Evolutionary conservation across 2,329 filamentous ascomycete species (phyloP).

Genomic region (Allantophomopsis lycopodina): DNA sequence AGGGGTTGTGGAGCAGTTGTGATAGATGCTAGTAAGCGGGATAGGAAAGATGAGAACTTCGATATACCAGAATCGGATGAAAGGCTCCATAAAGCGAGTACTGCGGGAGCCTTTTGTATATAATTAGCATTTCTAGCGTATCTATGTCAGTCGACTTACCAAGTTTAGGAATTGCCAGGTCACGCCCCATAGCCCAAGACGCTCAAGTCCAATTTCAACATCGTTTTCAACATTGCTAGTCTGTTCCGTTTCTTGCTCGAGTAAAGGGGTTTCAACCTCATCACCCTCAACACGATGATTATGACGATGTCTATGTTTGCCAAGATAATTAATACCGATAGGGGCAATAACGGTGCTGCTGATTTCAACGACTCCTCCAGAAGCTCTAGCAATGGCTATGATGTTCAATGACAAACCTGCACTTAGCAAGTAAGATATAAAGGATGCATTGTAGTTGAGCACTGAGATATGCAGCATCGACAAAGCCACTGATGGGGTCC

Average conservation of each 20-base stretch:
- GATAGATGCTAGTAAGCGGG: background rate
- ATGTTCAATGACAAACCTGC: constrained; percentile 28
- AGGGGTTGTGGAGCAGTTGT: background rate
- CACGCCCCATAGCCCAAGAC: constrained; percentile 23
- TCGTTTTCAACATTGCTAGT: constrained; percentile 2
- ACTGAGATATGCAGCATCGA: constrained; percentile 39
- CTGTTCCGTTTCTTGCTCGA: constrained; percentile 4
- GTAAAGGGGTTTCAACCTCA: constrained; percentile 4
- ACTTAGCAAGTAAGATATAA: constrained; percentile 37
- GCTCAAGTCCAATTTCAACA: constrained; percentile 14
- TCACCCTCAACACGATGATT: constrained; percentile 9
- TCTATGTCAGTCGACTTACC: constrained; percentile 11
- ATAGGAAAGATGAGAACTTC: background rate
- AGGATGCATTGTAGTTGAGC: constrained; percentile 36
- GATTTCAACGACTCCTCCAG: constrained; percentile 31
- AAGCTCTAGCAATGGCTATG: constrained; percentile 28
- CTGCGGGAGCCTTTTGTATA: constrained; percentile 16
- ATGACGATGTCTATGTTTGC: constrained; percentile 1
- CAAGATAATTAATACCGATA: constrained; percentile 23
- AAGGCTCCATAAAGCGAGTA: constrained; percentile 17
- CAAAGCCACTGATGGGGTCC: constrained; percentile 32
- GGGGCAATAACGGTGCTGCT: constrained; percentile 35
- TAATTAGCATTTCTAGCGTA: background rate
- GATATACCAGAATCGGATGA: constrained; percentile 1
- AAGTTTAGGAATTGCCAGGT: constrained; percentile 21